phyloP scores from a whole-genome alignment of 192 early-diverging fungal species.

The Coemansia sp. region DNA sequence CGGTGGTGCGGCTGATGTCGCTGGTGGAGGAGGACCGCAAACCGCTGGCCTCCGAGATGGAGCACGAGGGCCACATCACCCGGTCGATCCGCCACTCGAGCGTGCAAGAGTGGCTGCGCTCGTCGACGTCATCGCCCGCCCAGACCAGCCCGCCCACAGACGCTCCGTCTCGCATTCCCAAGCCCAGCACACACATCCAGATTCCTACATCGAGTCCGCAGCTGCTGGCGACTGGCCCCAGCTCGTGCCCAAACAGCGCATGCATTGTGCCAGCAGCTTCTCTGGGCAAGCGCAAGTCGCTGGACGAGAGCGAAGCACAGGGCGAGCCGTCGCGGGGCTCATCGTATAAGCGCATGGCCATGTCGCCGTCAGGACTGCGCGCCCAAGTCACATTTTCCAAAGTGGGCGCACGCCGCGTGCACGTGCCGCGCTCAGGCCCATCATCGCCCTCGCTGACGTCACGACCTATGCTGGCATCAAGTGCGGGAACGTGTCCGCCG shows the following conservation, averaged over 20 bases:
- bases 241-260: slow-evolving; percentile 7
- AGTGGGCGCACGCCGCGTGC: neutral
- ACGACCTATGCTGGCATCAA: slow-evolving; percentile 11
- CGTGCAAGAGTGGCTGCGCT: slow-evolving; percentile 54
- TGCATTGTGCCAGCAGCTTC: slow-evolving; percentile 2
- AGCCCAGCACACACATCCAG: neutral
- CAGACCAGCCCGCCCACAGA: slow-evolving; percentile 16
- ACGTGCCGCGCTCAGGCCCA: slow-evolving; percentile 18
- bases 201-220: slow-evolving; percentile 28
- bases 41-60: slow-evolving; percentile 52
- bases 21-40: slow-evolving; percentile 45
- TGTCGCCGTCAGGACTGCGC: slow-evolving; percentile 49
- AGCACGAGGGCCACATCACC: slow-evolving; percentile 53
- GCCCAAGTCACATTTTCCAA: slow-evolving; percentile 32
- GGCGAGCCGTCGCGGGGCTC: slow-evolving; percentile 3
- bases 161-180: neutral
- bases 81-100: slow-evolving; percentile 41
- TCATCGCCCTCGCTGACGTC: slow-evolving; percentile 32
- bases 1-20: slow-evolving; percentile 42
- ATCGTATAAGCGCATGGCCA: slow-evolving; percentile 47
- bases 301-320: slow-evolving; percentile 15
- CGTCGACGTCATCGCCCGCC: slow-evolving; percentile 11
- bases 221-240: slow-evolving; percentile 8
- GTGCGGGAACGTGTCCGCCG: slow-evolving; percentile 17
- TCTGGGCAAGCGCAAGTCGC: slow-evolving; percentile 37